Base-by-base conservation (phyloP, 768 basidiomycete species). In the Lactarius quietus region DNA sequence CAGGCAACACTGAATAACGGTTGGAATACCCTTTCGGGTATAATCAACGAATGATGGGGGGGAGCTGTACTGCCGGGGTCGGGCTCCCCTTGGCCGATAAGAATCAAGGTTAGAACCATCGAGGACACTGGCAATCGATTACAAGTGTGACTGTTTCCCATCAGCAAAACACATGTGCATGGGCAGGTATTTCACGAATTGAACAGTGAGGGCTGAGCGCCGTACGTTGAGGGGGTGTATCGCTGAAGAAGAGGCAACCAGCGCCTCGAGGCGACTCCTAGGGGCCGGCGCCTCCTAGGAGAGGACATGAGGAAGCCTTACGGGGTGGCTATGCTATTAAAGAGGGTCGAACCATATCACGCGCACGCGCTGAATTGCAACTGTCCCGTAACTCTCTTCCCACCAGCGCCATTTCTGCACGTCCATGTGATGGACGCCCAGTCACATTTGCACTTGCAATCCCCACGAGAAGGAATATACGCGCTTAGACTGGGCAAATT, bases 221-320 rank as follows among this genome's bases (percentile, higher is more conserved):
- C 35, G 33, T 29, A 59, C 41, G 64, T 55, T 28, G 52, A 55
- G 41, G 62, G 55, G 62, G 51, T n/a, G 64, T 43, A 18, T 17
- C 20, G n/a, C 33, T 7, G 26, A 31, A 52, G 26, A 12, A 35
- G 31, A 18, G 51, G 38, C 57, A 43, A 61, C 14, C 55, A 31
- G 64, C 38, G 35, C 64, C 64, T 65, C 60, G 60, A 65, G 60
- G 65, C 57, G 52, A 62, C 56, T 53, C 65, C 65, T 58, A 39
- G 36, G 28, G 15, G 6, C 15, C 28, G 61, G 61, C 61, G 29
- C 61, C 23, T 65, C 12, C 29, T 58, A 29, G 48, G 56, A 38
- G 57, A 23, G 39, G 56, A 55, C 65, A 66, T 66, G 65, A 62
- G 65, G 65, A 58, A 31, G 61, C 65, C 65, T 66, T 57, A 62